Evolutionary conservation across 306 rosid genomes (phyloP).

Genomic region (Sindora glabra): DNA sequence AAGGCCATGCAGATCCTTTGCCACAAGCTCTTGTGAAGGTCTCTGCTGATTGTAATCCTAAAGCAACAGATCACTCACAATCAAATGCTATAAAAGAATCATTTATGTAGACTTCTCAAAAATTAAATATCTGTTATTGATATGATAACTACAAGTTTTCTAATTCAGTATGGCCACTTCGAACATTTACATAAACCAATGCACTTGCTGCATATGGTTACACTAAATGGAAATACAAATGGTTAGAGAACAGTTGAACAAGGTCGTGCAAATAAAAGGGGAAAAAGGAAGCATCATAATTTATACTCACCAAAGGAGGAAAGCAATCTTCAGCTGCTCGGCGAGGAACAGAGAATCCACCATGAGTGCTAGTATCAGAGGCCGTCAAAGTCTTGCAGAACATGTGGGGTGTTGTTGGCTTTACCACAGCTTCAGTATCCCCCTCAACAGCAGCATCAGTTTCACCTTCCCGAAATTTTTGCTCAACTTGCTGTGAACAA

Average conservation of each 20-base stretch:
- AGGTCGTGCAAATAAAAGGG: too few relatives aligned
- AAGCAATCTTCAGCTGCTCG: constrained; percentile 99
- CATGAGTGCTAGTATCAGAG: constrained; percentile 98
- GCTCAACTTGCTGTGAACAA: constrained; percentile 44
- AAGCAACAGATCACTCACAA: not conserved
- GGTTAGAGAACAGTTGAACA: too few relatives aligned
- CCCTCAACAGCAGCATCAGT: constrained; percentile 54
- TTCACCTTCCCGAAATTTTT: constrained; percentile 44
- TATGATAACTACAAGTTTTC: not conserved
- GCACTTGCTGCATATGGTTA: not conserved
- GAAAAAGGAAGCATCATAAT: not conserved
- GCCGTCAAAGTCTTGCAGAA: constrained; percentile 99
- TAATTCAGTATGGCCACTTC: not conserved
- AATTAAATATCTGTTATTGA: not conserved
- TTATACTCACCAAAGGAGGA: constrained; percentile 73
- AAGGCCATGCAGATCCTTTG: constrained; percentile 87
- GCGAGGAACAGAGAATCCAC: constrained; percentile 97
- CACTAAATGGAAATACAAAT: not conserved
- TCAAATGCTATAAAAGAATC: too few relatives aligned
- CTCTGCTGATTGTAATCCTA: constrained; percentile 90
- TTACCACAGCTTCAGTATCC: constrained; percentile 56
- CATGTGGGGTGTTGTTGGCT: constrained; percentile 90
- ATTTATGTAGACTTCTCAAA: not conserved
- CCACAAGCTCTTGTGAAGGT: constrained; percentile 96
- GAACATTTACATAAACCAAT: not conserved